phyloP scores from a whole-genome alignment of 1,284 basidiomycete genomes.

The Sporisorium iseilematis-ciliati region DNA sequence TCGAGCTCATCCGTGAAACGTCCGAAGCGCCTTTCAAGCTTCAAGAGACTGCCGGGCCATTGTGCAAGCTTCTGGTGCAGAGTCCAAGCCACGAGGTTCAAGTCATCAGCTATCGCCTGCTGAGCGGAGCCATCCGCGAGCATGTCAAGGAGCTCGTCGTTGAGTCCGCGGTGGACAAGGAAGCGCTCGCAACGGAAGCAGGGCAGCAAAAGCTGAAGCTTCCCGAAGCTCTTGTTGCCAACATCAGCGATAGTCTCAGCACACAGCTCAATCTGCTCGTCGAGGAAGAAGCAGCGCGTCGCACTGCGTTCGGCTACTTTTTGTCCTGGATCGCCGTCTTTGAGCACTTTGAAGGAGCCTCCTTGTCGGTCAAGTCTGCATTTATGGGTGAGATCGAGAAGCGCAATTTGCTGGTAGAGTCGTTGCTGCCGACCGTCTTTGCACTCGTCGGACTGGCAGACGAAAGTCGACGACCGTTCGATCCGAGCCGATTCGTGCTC shows the following conservation, averaged over 20 bases:
- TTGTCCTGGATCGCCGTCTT: constrained; percentile 90
- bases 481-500: constrained; percentile 83
- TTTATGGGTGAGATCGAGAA: constrained; percentile 88
- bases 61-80: constrained; percentile 47
- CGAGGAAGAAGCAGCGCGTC: constrained; percentile 35
- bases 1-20: constrained; percentile 52
- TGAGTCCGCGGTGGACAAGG: constrained; percentile 48
- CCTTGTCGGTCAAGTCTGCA: constrained; percentile 80
- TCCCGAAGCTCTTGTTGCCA: constrained; percentile 35
- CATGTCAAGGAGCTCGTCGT: constrained; percentile 61
- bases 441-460: constrained; percentile 73
- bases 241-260: constrained; percentile 36
- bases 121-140: constrained; percentile 42
- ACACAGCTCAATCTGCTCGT: constrained; percentile 32
- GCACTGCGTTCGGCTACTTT: constrained; percentile 72
- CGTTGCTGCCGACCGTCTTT: constrained; percentile 82
- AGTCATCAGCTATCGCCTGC: constrained; percentile 47
- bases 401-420: constrained; percentile 75
- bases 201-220: constrained; percentile 28
- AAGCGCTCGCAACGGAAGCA: constrained; percentile 32
- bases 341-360: constrained; percentile 88
- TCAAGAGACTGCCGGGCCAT: constrained; percentile 19
- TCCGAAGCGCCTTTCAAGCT: constrained; percentile 42
- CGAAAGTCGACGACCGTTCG: constrained; percentile 73
- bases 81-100: constrained; percentile 53